A percentile compares a stretch with the other conserved stretches of the same genome.
These are phyloP conservation scores for Zymoseptoria passerinii DNA, from an alignment of 2,329 filamentous ascomycete species.

Conservation along the genomic window DNA sequence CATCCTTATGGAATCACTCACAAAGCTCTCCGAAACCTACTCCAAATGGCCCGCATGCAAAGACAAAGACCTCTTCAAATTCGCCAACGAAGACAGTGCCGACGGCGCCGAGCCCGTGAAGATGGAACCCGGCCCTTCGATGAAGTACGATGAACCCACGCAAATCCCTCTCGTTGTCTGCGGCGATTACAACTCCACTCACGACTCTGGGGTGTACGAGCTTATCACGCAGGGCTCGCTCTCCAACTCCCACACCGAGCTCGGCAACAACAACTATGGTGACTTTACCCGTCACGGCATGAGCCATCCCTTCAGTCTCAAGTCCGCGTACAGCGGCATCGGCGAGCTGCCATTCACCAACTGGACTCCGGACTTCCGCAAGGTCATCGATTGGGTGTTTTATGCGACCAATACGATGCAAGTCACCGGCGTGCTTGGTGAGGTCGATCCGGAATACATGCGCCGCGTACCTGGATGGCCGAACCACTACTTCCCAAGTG, in stretches of 20 bases:
- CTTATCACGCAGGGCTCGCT: slow-evolving; percentile 75
- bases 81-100: slow-evolving; percentile 39
- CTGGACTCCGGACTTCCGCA: slow-evolving; percentile 87
- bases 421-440: slow-evolving; percentile 73
- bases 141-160: slow-evolving; percentile 76
- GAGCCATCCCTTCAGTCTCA: slow-evolving; percentile 86
- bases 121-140: slow-evolving; percentile 62
- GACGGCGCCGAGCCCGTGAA: slow-evolving; percentile 45
- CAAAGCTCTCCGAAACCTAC: slow-evolving; percentile 78
- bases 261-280: slow-evolving; percentile 76
- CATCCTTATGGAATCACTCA: slow-evolving; percentile 86
- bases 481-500: slow-evolving; percentile 88
- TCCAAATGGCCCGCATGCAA: slow-evolving; percentile 69
- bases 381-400: slow-evolving; percentile 96
- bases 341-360: slow-evolving; percentile 91
- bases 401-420: slow-evolving; percentile 87
- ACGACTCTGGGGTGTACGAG: slow-evolving; percentile 83
- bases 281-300: slow-evolving; percentile 90
- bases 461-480: slow-evolving; percentile 84
- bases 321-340: slow-evolving; percentile 78
- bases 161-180: slow-evolving; percentile 88
- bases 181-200: slow-evolving; percentile 90
- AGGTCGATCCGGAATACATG: slow-evolving; percentile 77
- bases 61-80: slow-evolving; percentile 57
- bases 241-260: slow-evolving; percentile 67